A percentile compares a stretch with the other conserved stretches of the same genome.
Conservation (phyloP, 2,329 filamentous ascomycete genomes). For the Ophiocordyceps robertsii region DNA sequence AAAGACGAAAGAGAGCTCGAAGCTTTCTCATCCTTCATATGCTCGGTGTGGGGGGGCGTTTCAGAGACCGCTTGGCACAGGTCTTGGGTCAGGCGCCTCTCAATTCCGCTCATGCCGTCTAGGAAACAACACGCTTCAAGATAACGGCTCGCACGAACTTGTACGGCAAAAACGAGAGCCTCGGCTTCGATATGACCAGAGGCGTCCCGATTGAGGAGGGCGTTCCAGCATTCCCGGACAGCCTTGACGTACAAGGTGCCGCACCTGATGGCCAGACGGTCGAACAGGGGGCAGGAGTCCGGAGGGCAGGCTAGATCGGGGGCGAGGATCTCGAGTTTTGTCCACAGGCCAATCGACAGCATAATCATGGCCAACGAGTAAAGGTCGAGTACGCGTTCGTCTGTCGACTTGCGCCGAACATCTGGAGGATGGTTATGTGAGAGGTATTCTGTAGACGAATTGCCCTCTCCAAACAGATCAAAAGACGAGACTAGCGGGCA, state of each 20-base stretch:
- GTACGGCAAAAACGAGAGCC: slow-evolving; percentile 36
- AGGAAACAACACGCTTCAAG: slow-evolving; percentile 47
- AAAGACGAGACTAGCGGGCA: slow-evolving; percentile 61
- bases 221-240: slow-evolving; percentile 56
- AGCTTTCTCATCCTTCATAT: not conserved
- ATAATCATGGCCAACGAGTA: slow-evolving; percentile 63
- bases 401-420: slow-evolving; percentile 34
- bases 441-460: slow-evolving; percentile 7
- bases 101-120: slow-evolving; percentile 43
- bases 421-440: slow-evolving; percentile 50
- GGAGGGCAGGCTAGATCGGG: slow-evolving; percentile 29
- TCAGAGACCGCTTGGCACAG: slow-evolving; percentile 14
- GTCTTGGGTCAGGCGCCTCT: slow-evolving; percentile 38
- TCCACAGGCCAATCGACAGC: slow-evolving; percentile 65
- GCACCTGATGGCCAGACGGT: slow-evolving; percentile 52
- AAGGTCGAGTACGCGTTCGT: slow-evolving; percentile 50
- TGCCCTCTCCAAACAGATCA: slow-evolving; percentile 46
- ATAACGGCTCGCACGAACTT: slow-evolving; percentile 41
- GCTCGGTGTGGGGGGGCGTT: not conserved
- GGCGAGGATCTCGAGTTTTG: slow-evolving; percentile 43
- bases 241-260: slow-evolving; percentile 65
- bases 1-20: not conserved
- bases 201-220: slow-evolving; percentile 52
- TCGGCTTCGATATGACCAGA: slow-evolving; percentile 32
- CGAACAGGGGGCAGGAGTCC: slow-evolving; percentile 47